Conservation (phyloP, 192 early-diverging fungal genomes). For the Entomortierella beljakovae region DNA sequence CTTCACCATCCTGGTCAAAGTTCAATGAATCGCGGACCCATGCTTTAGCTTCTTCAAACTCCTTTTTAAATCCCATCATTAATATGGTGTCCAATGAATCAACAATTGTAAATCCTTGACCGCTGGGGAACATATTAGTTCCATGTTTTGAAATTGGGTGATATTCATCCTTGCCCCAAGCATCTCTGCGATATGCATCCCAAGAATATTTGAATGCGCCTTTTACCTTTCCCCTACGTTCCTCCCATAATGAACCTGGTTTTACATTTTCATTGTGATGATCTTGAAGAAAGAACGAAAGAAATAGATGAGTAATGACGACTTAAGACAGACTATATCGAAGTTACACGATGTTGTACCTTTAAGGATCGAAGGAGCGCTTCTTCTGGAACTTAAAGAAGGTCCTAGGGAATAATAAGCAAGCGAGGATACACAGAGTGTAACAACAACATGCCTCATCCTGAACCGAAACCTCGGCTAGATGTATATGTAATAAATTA, state of each 20-base stretch:
- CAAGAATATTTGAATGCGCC: conserved; percentile 83
- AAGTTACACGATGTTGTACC: neutral
- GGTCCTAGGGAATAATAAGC: neutral
- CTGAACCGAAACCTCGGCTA: conserved; percentile 16
- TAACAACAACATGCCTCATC: conserved; percentile 8
- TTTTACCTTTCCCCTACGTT: conserved; percentile 68
- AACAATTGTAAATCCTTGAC: conserved; percentile 78
- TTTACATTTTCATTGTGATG: neutral
- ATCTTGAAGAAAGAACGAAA: neutral
- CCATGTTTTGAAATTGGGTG: conserved; percentile 76
- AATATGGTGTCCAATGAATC: conserved; percentile 89
- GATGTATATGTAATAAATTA: neutral
- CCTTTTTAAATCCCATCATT: conserved; percentile 79
- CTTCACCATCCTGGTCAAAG: conserved; percentile 75
- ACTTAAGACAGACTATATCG: too few relatives aligned
- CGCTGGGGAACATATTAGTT: conserved; percentile 68
- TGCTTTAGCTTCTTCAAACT: conserved; percentile 75
- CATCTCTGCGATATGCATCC: conserved; percentile 81
- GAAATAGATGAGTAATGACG: neutral
- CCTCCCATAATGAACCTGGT: conserved; percentile 48
- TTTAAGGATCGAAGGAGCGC: neutral
- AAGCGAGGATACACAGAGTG: conserved; percentile 6
- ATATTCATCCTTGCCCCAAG: conserved; percentile 90
- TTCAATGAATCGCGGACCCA: conserved; percentile 71
- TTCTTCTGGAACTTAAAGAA: neutral